These are phyloP conservation scores for Paecilomyces sp. DNA, from an alignment of 2,329 filamentous ascomycete species.

Conservation along the genomic window DNA sequence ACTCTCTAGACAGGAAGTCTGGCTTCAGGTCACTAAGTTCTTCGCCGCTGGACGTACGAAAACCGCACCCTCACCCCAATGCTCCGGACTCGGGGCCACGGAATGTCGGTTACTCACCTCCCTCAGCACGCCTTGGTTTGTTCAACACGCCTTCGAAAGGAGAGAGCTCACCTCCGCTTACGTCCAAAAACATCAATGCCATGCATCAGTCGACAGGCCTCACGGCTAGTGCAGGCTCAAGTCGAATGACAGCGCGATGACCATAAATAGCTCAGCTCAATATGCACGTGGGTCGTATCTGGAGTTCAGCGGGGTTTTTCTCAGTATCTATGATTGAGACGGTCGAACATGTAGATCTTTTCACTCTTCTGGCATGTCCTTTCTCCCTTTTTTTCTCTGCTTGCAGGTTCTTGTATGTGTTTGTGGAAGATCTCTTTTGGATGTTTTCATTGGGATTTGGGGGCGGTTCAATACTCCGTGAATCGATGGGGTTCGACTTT, in stretches of 20 bases:
- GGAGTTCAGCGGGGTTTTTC: conserved; percentile 7
- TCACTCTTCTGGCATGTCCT: background rate
- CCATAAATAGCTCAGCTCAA: background rate
- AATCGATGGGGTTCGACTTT: background rate
- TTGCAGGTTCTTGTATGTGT: background rate
- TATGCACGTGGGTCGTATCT: conserved; percentile 5
- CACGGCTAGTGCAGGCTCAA: conserved; percentile 20
- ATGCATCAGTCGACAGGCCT: conserved; percentile 24
- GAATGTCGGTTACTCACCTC: conserved; percentile 25
- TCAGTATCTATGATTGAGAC: background rate
- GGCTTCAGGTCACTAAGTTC: conserved; percentile 31
- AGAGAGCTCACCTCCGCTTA: conserved; percentile 23
- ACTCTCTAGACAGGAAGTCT: conserved; percentile 22
- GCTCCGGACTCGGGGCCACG: conserved; percentile 12
- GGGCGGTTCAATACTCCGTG: background rate
- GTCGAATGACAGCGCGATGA: conserved; percentile 26
- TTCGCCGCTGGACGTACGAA: conserved; percentile 33
- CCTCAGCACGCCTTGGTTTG: conserved; percentile 25
- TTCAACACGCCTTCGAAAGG: conserved; percentile 23
- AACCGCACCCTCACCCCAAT: conserved; percentile 23
- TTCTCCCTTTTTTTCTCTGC: background rate
- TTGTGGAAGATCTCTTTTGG: background rate
- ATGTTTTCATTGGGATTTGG: background rate
- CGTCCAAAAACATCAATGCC: conserved; percentile 20
- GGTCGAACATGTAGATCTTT: background rate